A percentile compares a stretch with the other conserved stretches of the same genome.
Evolutionary conservation across 495 filamentous ascomycete genomes (phyloP).

Genomic region (Annulohypoxylon moriforme): DNA sequence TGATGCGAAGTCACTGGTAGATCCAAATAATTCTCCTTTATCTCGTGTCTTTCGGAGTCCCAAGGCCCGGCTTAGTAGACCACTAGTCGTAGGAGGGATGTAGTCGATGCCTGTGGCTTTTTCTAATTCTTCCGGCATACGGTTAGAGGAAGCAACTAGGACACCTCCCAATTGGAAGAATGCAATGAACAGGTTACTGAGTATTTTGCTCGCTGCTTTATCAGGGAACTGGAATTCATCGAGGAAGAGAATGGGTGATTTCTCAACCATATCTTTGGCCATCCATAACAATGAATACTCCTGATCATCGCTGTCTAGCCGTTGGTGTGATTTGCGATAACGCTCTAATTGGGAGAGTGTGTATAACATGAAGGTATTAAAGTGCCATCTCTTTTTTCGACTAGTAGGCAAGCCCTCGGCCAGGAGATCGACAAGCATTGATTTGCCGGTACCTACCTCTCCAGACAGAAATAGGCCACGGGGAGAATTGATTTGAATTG

Average conservation of each 20-base stretch:
- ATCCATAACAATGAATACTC: conserved; percentile 74
- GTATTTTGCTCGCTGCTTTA: conserved; percentile 72
- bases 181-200: conserved; percentile 74
- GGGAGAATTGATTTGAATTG: conserved; percentile 69
- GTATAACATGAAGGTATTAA: conserved; percentile 81
- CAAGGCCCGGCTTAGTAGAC: conserved; percentile 60
- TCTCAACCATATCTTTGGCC: conserved; percentile 73
- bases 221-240: conserved; percentile 82
- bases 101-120: conserved; percentile 73
- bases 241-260: conserved; percentile 75
- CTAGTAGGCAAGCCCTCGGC: conserved; percentile 72
- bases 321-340: conserved; percentile 58
- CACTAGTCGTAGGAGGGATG: conserved; percentile 59
- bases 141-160: conserved; percentile 76
- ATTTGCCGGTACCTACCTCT: conserved; percentile 78
- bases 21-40: conserved; percentile 57
- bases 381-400: conserved; percentile 77
- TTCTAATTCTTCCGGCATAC: conserved; percentile 78
- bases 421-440: conserved; percentile 76
- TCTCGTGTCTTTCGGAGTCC: conserved; percentile 45
- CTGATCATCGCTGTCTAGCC: conserved; percentile 44
- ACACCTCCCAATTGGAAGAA: conserved; percentile 82
- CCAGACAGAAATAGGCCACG: conserved; percentile 75
- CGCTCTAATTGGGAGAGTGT: conserved; percentile 70
- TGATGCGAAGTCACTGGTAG: conserved; percentile 70